Evolutionary conservation across 768 basidiomycete genomes (phyloP), one percentile per base, ranked within the genome.

Genomic region (Trametes cinnabarina): DNA sequence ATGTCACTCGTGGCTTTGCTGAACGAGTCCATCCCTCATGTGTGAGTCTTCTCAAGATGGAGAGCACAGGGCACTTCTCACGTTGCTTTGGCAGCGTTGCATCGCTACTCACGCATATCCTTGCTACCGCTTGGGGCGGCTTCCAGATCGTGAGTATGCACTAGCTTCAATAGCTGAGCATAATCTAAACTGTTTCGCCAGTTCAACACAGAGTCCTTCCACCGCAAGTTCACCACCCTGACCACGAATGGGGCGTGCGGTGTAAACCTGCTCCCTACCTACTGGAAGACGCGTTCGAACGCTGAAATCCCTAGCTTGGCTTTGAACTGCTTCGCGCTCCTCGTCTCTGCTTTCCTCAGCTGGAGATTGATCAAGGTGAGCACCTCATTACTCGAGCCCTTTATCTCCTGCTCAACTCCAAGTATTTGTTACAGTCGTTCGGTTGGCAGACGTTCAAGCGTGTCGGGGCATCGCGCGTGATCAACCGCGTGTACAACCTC

Each of bases 391-490:
- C 14, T 9, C 22, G n/a, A 8, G 23, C 23, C 12, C 32, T 12
- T 7, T 3, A 17, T 23, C 17, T 17, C 7, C 26, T 19, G 34
- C 50, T 42, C 22, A 52, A 47, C 25, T 20, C 11, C 19, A n/a
- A 12, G 43, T n/a, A 3, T 19, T 20, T 6, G 35, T 3, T 20
- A 12, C 52, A 89, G 87, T 66, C 78, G 15, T 92, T 89, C 68
- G 88, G 90, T 42, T 93, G 90, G 90, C 88, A 90, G 71, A 93
- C 90, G 0, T 93, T 92, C 80, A 90, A 90, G 71, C 87, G 89
- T 55, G 83, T 92, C 50, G 90, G 90, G 35, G 89, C 90, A 11
- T 88, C 85, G 6, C 72, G 82, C 63, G 77, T 77, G 11, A 90
- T 92, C 72, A 88, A 87, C 70, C 81, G 84, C 34, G 71, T 88